These are phyloP conservation scores for Neophaeococcomyces mojaviensis DNA, from an alignment of 2,329 filamentous ascomycete species.

Conservation along the genomic window DNA sequence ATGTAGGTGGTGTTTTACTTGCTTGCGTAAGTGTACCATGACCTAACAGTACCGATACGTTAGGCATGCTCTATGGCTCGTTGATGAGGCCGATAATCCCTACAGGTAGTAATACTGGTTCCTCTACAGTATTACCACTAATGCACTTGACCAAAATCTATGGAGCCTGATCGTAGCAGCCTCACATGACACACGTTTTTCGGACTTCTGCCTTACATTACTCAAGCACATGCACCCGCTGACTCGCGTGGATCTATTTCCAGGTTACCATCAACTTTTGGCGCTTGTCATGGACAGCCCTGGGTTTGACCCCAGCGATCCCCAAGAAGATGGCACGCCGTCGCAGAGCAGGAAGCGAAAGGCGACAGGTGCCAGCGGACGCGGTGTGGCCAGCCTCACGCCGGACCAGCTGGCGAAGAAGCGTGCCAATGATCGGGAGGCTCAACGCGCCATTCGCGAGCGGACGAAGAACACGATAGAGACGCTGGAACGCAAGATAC, in stretches of 20 bases:
- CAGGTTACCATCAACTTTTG: background rate
- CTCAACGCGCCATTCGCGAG: conserved; percentile 76
- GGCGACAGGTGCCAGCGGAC: conserved; percentile 39
- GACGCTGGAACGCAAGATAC: conserved; percentile 61
- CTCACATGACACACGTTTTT: too few species aligned
- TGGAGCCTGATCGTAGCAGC: too few species aligned
- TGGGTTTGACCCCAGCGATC: background rate
- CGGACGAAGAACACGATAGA: conserved; percentile 76
- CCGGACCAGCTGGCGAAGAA: conserved; percentile 85
- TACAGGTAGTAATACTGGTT: too few species aligned
- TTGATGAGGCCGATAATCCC: too few species aligned
- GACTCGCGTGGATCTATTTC: background rate
- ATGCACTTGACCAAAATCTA: too few species aligned
- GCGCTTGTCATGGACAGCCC: conserved; percentile 3
- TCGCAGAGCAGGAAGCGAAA: conserved; percentile 33
- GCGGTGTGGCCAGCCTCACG: conserved; percentile 79
- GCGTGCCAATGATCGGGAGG: conserved; percentile 82
- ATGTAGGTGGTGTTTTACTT: too few species aligned
- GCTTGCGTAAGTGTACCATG: too few species aligned
- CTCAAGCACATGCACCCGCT: background rate
- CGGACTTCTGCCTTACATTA: conserved; percentile 7
- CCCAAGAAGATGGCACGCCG: conserved; percentile 1
- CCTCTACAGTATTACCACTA: too few species aligned
- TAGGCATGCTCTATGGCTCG: too few species aligned
- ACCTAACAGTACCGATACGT: too few species aligned